These are phyloP conservation scores for Peronospora belbahrii DNA, from an alignment of 352 stramenopile genomes.

Conservation along the genomic window DNA sequence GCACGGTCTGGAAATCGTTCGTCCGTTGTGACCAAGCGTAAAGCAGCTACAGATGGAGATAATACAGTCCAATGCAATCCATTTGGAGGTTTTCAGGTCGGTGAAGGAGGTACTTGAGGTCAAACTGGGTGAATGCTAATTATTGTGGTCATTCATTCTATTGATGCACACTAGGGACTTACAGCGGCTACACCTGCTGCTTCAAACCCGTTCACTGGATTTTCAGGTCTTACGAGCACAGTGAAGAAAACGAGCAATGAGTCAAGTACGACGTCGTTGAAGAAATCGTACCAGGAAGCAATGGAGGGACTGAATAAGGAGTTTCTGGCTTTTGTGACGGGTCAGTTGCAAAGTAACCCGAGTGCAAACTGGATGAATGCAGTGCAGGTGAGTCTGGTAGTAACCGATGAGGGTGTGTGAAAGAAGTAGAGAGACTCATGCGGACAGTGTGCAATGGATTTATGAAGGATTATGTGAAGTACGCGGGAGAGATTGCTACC, in stretches of 20 bases:
- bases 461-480: constrained; percentile 66
- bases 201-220: constrained; percentile 42
- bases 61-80: constrained; percentile 25
- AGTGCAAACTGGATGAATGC: constrained; percentile 55
- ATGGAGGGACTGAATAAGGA: constrained; percentile 79
- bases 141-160: background rate
- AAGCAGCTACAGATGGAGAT: constrained; percentile 4
- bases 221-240: constrained; percentile 28
- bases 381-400: constrained; percentile 32
- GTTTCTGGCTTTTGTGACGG: constrained; percentile 66
- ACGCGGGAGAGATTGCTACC: constrained; percentile 45
- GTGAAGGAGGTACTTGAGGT: background rate
- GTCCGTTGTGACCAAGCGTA: constrained; percentile 11
- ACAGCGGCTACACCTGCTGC: constrained; percentile 16
- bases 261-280: constrained; percentile 1
- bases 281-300: constrained; percentile 62
- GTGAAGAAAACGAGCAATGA: constrained; percentile 6
- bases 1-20: constrained; percentile 30
- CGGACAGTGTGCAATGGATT: background rate
- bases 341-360: constrained; percentile 58
- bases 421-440: background rate
- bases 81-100: constrained; percentile 42
- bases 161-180: constrained; percentile 20
- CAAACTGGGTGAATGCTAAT: background rate
- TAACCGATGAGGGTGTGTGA: background rate